Percentiles rank a stretch among this genome's conserved stretches.
phyloP scores from a whole-genome alignment of 2,329 filamentous ascomycete species.

The Fusarium sulawesiense region DNA sequence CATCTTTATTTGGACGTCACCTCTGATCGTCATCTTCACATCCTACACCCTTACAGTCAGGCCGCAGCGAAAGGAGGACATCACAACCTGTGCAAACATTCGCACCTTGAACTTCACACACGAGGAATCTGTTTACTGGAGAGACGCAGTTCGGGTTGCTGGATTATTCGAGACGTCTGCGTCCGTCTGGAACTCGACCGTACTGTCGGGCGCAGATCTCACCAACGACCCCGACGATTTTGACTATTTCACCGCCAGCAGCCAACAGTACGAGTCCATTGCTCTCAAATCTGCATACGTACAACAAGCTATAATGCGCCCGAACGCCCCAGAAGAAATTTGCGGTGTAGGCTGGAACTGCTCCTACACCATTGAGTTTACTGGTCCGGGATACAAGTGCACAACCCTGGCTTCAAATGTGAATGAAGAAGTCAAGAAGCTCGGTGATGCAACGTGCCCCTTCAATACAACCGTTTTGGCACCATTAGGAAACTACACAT shows the following conservation, averaged over 20 bases:
- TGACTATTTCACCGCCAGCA: conserved; percentile 40
- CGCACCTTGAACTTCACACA: conserved; percentile 44
- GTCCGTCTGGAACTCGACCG: conserved; percentile 41
- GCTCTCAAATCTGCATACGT: conserved; percentile 37
- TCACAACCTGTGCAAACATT: conserved; percentile 34
- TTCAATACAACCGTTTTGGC: conserved; percentile 37
- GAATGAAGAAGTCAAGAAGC: conserved; percentile 22
- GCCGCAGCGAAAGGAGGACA: conserved; percentile 17
- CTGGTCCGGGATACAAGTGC: conserved; percentile 41
- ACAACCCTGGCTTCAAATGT: conserved; percentile 29
- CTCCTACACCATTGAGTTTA: conserved; percentile 38
- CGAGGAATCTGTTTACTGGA: conserved; percentile 34
- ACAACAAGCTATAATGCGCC: conserved; percentile 34
- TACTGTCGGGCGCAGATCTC: background rate
- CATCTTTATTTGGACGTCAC: conserved; percentile 44
- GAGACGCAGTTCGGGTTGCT: conserved; percentile 12
- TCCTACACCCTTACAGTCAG: conserved; percentile 41
- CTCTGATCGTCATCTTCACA: conserved; percentile 44
- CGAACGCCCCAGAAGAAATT: conserved; percentile 29
- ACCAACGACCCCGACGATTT: conserved; percentile 32
- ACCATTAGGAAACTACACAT: conserved; percentile 39
- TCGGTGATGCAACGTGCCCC: conserved; percentile 31
- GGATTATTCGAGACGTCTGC: conserved; percentile 32
- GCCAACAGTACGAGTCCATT: conserved; percentile 34
- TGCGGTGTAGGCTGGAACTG: conserved; percentile 45